Evolutionary conservation across 208 protist genomes (phyloP).

Genomic region (Angomonas ambiguus): DNA sequence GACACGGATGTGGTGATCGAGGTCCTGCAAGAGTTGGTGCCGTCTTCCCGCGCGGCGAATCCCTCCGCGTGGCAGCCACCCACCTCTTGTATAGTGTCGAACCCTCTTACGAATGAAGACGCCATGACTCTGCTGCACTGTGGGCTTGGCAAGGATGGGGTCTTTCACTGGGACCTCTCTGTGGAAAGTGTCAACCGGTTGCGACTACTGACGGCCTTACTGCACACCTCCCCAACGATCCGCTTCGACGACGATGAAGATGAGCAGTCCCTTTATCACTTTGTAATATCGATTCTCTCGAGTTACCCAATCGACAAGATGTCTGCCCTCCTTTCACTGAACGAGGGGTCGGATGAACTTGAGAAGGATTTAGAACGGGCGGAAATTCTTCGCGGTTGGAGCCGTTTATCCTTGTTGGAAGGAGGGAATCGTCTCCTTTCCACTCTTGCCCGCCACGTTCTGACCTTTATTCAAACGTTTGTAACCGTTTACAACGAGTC

Average conservation of each 20-base stretch:
- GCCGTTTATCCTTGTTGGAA: slow-evolving; percentile 19
- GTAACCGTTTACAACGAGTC: slow-evolving; percentile 56
- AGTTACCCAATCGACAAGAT: slow-evolving; percentile 48
- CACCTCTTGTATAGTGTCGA: slow-evolving; percentile 1
- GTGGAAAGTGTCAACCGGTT: slow-evolving; percentile 25
- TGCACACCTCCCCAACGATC: slow-evolving; percentile 44
- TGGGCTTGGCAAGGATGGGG: background rate
- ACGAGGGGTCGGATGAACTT: slow-evolving; percentile 13
- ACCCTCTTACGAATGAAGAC: slow-evolving; percentile 7
- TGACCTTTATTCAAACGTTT: slow-evolving; percentile 39
- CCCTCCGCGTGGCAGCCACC: slow-evolving; percentile 10
- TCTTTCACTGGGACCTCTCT: slow-evolving; percentile 18
- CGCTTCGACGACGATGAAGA: slow-evolving; percentile 51
- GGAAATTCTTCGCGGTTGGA: slow-evolving; percentile 15
- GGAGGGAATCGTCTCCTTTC: slow-evolving; percentile 20
- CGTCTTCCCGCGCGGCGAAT: background rate
- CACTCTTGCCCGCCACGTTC: slow-evolving; percentile 22
- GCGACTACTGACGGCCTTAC: slow-evolving; percentile 36
- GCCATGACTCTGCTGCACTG: slow-evolving; percentile 6
- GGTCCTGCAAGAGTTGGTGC: slow-evolving; percentile 26
- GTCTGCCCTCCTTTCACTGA: slow-evolving; percentile 33
- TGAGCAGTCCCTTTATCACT: slow-evolving; percentile 36
- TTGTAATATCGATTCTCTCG: slow-evolving; percentile 39
- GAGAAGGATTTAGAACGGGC: slow-evolving; percentile 23
- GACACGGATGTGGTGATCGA: slow-evolving; percentile 22